Percentiles rank a stretch among this genome's conserved stretches.
Conservation (phyloP, 2,329 filamentous ascomycete species). For the Emergomyces africanus region DNA sequence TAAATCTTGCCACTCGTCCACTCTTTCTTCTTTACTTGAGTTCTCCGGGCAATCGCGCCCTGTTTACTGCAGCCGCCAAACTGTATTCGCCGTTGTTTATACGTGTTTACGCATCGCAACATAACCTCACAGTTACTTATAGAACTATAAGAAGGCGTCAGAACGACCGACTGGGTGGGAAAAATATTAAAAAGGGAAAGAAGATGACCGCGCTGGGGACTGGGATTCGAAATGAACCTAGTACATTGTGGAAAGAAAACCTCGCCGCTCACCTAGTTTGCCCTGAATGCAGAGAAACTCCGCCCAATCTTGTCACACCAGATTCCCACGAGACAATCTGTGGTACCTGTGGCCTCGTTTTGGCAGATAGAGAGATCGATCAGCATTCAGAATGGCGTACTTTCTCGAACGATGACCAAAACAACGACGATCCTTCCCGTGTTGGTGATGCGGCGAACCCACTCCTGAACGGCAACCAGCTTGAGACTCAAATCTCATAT, state of each 20-base stretch:
- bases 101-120: slow-evolving; percentile 40
- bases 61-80: slow-evolving; percentile 36
- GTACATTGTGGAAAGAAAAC: slow-evolving; percentile 59
- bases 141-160: slow-evolving; percentile 34
- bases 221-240: slow-evolving; percentile 30
- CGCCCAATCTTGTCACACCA: slow-evolving; percentile 88
- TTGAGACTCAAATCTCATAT: slow-evolving; percentile 78
- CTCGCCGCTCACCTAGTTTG: slow-evolving; percentile 77
- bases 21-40: slow-evolving; percentile 1
- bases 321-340: slow-evolving; percentile 91
- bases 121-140: slow-evolving; percentile 32
- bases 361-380: slow-evolving; percentile 85
- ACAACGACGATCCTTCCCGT: slow-evolving; percentile 93
- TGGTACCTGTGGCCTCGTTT: slow-evolving; percentile 77
- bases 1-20: slow-evolving; percentile 14
- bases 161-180: slow-evolving; percentile 18
- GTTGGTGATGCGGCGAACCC: slow-evolving; percentile 89
- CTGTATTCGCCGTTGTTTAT: slow-evolving; percentile 62
- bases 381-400: slow-evolving; percentile 97
- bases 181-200: slow-evolving; percentile 17
- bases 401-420: slow-evolving; percentile 95
- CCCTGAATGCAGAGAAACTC: slow-evolving; percentile 78
- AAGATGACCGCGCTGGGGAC: slow-evolving; percentile 29
- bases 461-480: slow-evolving; percentile 77
- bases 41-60: slow-evolving; percentile 1